Base-by-base conservation (phyloP, 2,329 filamentous ascomycete genomes). In the Fusarium albosuccineum region DNA sequence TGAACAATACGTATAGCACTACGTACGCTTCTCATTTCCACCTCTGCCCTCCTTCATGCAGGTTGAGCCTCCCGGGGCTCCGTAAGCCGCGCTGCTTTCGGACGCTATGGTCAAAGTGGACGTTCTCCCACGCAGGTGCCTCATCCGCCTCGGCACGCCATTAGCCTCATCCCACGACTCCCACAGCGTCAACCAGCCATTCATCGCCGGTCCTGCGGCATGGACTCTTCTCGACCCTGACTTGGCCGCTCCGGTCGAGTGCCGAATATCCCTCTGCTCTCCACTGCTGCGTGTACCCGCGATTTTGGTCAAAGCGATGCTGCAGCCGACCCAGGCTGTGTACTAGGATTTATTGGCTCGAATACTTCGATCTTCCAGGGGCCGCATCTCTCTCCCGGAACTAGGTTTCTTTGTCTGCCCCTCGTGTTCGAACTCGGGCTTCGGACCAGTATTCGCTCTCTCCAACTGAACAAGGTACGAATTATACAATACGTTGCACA, bases 371-470 rank as follows among this genome's bases (percentile, higher is more conserved):
- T 65, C 64, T 60, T 22, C 49, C 37, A 40, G 34, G 49, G 37
- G 30, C 22, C 48, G 36, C 37, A 54, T 52, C 41, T 48, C 17
- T 61, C 44, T 64, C 14, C 65, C 49, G 36, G 37, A 36, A 56
- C 16, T 52, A 60, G 30, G 13, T 34, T 54, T 57, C 56, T 61
- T 33, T 65, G 52, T 52, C 17, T 54, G 45, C 52, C 41, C 42
- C 64, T 67, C 65, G 64, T 68, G 65, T 67, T 67, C 64, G 30
- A 33, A 33, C 30, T 33, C 30, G 30, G 30, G 30, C 30, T 62
- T 46, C 62, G 56, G 62, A 17, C 30, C 59, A 30, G 41, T 16
- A 13, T 26, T 11, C 11, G 14, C 14, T 46, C 36, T 46, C n/a
- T 8, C 29, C 13, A 26, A 16, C 27, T 26, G 17, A 45, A 17